phyloP scores from a whole-genome alignment of 2,329 filamentous ascomycete genomes.

The Bipolaris cookei region DNA sequence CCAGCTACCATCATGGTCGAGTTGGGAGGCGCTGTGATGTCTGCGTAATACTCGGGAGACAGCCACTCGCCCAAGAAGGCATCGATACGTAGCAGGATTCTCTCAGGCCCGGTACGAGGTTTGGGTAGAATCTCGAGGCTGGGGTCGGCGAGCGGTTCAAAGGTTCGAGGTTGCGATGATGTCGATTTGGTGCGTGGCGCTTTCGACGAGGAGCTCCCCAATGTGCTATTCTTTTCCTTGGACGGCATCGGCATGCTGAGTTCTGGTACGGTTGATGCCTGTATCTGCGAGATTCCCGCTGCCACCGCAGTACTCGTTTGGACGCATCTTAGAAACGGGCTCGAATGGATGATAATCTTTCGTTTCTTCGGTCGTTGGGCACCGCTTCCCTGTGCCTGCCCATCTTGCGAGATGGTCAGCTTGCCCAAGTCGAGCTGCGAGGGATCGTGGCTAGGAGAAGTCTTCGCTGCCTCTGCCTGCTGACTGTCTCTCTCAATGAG shows the following conservation, averaged over 20 bases:
- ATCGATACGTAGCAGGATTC: constrained; percentile 73
- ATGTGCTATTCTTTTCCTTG: constrained; percentile 22
- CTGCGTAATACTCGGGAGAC: constrained; percentile 88
- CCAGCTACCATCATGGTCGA: constrained; percentile 86
- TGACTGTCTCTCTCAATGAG: constrained; percentile 58
- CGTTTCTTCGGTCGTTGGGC: constrained; percentile 55
- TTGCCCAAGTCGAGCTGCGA: constrained; percentile 32
- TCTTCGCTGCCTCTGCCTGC: constrained; percentile 48
- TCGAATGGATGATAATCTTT: constrained; percentile 86
- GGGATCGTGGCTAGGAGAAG: constrained; percentile 24
- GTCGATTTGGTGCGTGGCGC: constrained; percentile 24
- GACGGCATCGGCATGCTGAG: constrained; percentile 28
- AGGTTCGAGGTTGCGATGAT: constrained; percentile 29
- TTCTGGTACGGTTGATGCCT: constrained; percentile 41
- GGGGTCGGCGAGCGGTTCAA: constrained; percentile 48
- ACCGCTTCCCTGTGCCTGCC: neutral
- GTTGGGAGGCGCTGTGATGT: constrained; percentile 85
- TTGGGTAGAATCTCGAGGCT: constrained; percentile 45
- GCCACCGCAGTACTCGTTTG: constrained; percentile 90
- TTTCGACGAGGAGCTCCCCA: constrained; percentile 22
- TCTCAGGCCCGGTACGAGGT: constrained; percentile 43
- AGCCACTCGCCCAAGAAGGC: constrained; percentile 96
- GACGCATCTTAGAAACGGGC: constrained; percentile 91
- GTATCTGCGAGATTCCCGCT: constrained; percentile 77
- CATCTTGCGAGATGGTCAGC: constrained; percentile 23